A percentile compares a stretch with the other conserved stretches of the same genome.
These are phyloP conservation scores for Xanthoconium purpureum DNA, from an alignment of 768 basidiomycete species.

Conservation along the genomic window DNA sequence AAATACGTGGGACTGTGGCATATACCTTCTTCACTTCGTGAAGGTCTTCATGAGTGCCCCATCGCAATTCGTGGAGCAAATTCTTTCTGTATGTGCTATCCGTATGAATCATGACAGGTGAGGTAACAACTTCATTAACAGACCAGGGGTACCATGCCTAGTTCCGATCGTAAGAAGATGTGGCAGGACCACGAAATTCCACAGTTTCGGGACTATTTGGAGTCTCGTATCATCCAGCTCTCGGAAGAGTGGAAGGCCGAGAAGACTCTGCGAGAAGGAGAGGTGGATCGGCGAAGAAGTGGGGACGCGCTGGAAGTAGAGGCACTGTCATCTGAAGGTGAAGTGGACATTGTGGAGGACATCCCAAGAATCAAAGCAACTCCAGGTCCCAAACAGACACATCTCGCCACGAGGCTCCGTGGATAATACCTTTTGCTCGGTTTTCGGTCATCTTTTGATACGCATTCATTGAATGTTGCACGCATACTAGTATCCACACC, in stretches of 20 bases:
- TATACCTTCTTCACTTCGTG: conserved; percentile 88
- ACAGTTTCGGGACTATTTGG: conserved; percentile 46
- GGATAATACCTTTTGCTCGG: conserved; percentile 18
- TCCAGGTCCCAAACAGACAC: conserved; percentile 12
- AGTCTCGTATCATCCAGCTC: conserved; percentile 40
- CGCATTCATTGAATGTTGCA: conserved; percentile 4
- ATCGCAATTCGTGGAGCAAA: conserved; percentile 44
- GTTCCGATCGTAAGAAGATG: conserved; percentile 39
- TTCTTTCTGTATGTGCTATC: conserved; percentile 34
- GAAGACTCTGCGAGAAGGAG: conserved; percentile 39
- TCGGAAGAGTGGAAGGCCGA: conserved; percentile 54
- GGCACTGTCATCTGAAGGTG: conserved; percentile 35
- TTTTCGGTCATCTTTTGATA: conserved; percentile 4
- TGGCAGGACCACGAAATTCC: conserved; percentile 54
- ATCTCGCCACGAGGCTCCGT: conserved; percentile 25
- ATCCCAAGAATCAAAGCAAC: conserved; percentile 8
- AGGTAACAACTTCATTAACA: conserved; percentile 12
- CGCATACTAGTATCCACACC: neutral
- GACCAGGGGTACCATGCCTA: conserved; percentile 33
- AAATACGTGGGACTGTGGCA: conserved; percentile 90
- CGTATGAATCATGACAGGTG: neutral
- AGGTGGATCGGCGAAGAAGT: conserved; percentile 29
- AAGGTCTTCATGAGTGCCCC: conserved; percentile 72
- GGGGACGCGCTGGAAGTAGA: conserved; percentile 16
- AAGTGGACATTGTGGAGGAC: conserved; percentile 39